These are phyloP conservation scores for Neobulgaria alba DNA, from an alignment of 2,329 filamentous ascomycete genomes.

Conservation along the genomic window DNA sequence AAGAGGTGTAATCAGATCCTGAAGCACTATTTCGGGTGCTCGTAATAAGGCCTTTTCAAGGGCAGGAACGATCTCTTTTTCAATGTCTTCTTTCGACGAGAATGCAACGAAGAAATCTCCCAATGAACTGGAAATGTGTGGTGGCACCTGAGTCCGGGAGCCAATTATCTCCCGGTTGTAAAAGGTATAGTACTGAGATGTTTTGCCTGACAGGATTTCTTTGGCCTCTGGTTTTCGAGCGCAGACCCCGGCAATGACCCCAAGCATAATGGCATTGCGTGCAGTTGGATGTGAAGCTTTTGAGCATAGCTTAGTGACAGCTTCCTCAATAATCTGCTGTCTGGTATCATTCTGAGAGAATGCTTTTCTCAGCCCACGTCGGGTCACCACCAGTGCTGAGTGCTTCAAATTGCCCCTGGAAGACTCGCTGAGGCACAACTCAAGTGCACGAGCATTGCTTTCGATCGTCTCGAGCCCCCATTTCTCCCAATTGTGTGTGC, in stretches of 20 bases:
- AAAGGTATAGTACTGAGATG: conserved; percentile 69
- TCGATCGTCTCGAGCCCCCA: conserved; percentile 58
- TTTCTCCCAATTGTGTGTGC: conserved; percentile 52
- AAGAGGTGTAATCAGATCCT: conserved; percentile 67
- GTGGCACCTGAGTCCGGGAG: conserved; percentile 62
- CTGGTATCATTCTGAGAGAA: conserved; percentile 45
- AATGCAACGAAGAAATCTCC: conserved; percentile 77
- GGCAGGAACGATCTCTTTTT: conserved; percentile 66
- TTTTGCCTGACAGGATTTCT: conserved; percentile 53
- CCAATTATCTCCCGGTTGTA: conserved; percentile 79
- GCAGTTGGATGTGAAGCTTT: conserved; percentile 57
- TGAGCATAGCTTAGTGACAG: conserved; percentile 57
- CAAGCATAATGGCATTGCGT: conserved; percentile 70
- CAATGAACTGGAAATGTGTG: conserved; percentile 64
- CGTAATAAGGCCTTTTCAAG: conserved; percentile 84
- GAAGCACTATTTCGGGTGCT: conserved; percentile 81
- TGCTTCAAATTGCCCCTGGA: conserved; percentile 57
- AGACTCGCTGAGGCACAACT: conserved; percentile 63
- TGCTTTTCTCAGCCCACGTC: conserved; percentile 69
- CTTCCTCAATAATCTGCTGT: conserved; percentile 32
- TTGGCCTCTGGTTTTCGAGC: conserved; percentile 59
- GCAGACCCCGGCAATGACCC: conserved; percentile 80
- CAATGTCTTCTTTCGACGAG: conserved; percentile 63
- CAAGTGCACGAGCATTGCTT: conserved; percentile 64
- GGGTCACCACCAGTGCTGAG: conserved; percentile 68